These are phyloP conservation scores for Hyphopichia burtonii DNA, from an alignment of 1,139 yeast species.

Conservation along the genomic window DNA sequence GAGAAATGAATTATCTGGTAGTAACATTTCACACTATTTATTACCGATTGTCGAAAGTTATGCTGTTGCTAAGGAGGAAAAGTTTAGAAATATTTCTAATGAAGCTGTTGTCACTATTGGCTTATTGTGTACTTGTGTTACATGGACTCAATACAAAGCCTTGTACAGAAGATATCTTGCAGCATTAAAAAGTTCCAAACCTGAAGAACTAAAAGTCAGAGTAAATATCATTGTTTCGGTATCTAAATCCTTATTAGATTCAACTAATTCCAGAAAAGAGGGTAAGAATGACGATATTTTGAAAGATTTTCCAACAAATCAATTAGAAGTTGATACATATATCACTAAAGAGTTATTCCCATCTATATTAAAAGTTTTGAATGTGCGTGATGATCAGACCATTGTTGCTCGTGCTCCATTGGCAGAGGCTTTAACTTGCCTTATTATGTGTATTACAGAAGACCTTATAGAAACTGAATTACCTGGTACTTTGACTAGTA, in stretches of 20 bases:
- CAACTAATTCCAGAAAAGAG: slow-evolving; percentile 18
- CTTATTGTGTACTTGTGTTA: slow-evolving; percentile 53
- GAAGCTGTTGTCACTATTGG: slow-evolving; percentile 72
- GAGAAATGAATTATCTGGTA: slow-evolving; percentile 47
- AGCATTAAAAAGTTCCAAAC: slow-evolving; percentile 47
- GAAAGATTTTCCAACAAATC: slow-evolving; percentile 29
- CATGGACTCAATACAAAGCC: slow-evolving; percentile 83
- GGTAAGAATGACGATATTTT: slow-evolving; percentile 17
- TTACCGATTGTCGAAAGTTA: slow-evolving; percentile 84
- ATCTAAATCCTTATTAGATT: slow-evolving; percentile 49
- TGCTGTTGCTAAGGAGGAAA: slow-evolving; percentile 60
- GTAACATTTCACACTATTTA: slow-evolving; percentile 73
- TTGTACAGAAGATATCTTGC: slow-evolving; percentile 68
- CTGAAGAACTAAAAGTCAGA: slow-evolving; percentile 55
- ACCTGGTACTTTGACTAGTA: slow-evolving; percentile 79
- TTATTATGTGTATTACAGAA: slow-evolving; percentile 61
- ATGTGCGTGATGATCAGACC: slow-evolving; percentile 72
- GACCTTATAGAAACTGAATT: slow-evolving; percentile 57
- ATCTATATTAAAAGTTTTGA: slow-evolving; percentile 57
- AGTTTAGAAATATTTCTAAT: slow-evolving; percentile 67
- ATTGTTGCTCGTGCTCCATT: slow-evolving; percentile 73
- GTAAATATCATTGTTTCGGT: slow-evolving; percentile 65
- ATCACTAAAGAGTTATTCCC: slow-evolving; percentile 63
- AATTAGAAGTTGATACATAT: slow-evolving; percentile 50
- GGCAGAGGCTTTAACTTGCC: slow-evolving; percentile 77